phyloP scores from a whole-genome alignment of 768 basidiomycete genomes.

The Trametes meyenii region DNA sequence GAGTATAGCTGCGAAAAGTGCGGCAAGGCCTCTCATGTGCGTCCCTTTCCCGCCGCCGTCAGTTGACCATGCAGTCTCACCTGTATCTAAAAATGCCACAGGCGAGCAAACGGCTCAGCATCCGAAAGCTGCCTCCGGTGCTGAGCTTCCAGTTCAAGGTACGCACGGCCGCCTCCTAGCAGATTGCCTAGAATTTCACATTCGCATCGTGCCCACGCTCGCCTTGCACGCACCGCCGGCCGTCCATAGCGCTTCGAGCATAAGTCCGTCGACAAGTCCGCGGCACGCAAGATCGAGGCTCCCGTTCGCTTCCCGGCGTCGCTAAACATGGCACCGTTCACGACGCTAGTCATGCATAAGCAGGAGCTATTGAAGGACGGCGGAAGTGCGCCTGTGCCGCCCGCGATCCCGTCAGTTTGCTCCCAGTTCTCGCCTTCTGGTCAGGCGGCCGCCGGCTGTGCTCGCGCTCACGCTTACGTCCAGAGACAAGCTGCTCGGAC shows the following conservation, averaged over 20 bases:
- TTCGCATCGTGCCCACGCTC: background rate
- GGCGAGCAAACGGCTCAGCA: constrained; percentile 83
- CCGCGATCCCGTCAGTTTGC: constrained; percentile 24
- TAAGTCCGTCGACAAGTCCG: constrained; percentile 67
- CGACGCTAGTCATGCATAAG: constrained; percentile 60
- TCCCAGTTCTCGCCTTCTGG: background rate
- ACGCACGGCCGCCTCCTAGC: constrained; percentile 11
- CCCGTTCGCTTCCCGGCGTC: constrained; percentile 80
- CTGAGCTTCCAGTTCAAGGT: constrained; percentile 97
- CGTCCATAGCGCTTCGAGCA: constrained; percentile 85
- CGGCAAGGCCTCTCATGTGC: constrained; percentile 64
- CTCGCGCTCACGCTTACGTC: background rate
- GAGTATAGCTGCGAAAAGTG: constrained; percentile 88
- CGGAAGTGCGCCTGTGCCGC: constrained; percentile 16
- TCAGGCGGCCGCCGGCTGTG: background rate
- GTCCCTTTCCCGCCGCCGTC: constrained; percentile 28
- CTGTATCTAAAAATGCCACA: constrained; percentile 28
- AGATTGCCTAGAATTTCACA: background rate
- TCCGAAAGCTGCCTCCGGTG: constrained; percentile 85
- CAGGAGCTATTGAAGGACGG: constrained; percentile 45
- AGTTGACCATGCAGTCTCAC: background rate
- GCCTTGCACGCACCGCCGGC: background rate
- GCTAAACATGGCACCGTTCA: constrained; percentile 89
- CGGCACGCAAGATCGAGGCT: constrained; percentile 83
- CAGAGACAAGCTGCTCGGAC: constrained; percentile 48